Evolutionary conservation across 2,329 filamentous ascomycete species (phyloP).

Genomic region (Aureobasidium uvarum): DNA sequence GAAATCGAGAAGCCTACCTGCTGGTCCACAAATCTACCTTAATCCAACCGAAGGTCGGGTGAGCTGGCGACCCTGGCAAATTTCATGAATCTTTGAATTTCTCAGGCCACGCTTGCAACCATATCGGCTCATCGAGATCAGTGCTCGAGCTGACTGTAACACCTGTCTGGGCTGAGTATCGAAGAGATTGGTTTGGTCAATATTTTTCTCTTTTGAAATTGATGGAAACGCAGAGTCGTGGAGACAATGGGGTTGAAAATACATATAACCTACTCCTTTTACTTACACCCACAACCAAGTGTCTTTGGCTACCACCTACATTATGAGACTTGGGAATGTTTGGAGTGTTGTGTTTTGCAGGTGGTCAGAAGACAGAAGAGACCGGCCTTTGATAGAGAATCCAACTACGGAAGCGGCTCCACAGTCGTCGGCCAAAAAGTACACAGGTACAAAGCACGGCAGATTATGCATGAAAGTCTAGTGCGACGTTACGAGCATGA

Average conservation of each 20-base stretch:
- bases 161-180: not conserved
- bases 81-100: not conserved
- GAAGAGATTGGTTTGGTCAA: not conserved
- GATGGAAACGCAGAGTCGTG: not conserved
- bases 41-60: not conserved
- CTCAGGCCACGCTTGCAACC: too few relatives aligned
- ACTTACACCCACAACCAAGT: not conserved
- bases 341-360: not conserved
- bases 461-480: slow-evolving; percentile 6
- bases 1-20: not conserved
- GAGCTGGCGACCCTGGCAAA: not conserved
- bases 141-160: not conserved
- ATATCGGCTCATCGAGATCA: too few relatives aligned
- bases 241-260: not conserved
- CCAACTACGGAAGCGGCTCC: slow-evolving; percentile 10
- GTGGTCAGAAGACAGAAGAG: not conserved
- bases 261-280: not conserved
- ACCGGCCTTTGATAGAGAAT: not conserved
- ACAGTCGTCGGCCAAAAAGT: not conserved
- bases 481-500: slow-evolving; percentile 9
- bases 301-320: not conserved
- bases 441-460: slow-evolving; percentile 5
- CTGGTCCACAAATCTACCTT: not conserved
- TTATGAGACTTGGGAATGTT: not conserved
- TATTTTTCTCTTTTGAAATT: not conserved